Conservation (phyloP, 192 early-diverging fungal genomes). For the Gigaspora rosea region DNA sequence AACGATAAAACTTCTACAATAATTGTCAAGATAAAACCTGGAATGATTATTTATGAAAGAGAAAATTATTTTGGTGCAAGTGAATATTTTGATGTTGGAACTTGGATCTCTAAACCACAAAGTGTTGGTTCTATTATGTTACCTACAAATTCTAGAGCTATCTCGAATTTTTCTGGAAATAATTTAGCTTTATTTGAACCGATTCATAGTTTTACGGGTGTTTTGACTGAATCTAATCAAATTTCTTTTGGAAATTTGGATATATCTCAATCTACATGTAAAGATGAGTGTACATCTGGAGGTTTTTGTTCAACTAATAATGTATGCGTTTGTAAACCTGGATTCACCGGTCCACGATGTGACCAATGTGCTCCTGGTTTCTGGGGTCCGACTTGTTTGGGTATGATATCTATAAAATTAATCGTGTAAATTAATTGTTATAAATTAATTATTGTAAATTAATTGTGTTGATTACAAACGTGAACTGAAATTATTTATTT, state of each 20-base stretch:
- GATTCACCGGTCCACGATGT: constrained; percentile 22
- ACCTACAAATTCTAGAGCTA: background rate
- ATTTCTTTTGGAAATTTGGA: background rate
- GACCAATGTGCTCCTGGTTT: constrained; percentile 20
- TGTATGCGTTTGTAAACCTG: constrained; percentile 1
- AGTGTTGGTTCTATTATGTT: constrained; percentile 26
- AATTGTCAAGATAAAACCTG: constrained; percentile 16
- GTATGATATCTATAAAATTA: background rate
- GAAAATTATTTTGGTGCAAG: constrained; percentile 27
- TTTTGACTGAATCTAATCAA: background rate
- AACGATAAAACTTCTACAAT: background rate
- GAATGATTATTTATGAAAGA: constrained; percentile 22
- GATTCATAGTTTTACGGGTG: constrained; percentile 19
- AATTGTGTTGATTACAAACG: no score
- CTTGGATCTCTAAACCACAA: background rate
- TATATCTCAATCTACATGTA: constrained; percentile 10
- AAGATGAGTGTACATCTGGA: constrained; percentile 24
- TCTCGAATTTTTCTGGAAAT: constrained; percentile 18
- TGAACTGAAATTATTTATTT: background rate
- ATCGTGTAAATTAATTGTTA: background rate
- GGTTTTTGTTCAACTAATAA: constrained; percentile 15
- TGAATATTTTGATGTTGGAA: constrained; percentile 13
- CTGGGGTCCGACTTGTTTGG: constrained; percentile 19
- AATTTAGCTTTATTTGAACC: constrained; percentile 30
- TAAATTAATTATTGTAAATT: background rate